These are phyloP conservation scores for Hordeum pubiflorum DNA, from an alignment of 202 grass and related monocot species.

Conservation along the genomic window DNA sequence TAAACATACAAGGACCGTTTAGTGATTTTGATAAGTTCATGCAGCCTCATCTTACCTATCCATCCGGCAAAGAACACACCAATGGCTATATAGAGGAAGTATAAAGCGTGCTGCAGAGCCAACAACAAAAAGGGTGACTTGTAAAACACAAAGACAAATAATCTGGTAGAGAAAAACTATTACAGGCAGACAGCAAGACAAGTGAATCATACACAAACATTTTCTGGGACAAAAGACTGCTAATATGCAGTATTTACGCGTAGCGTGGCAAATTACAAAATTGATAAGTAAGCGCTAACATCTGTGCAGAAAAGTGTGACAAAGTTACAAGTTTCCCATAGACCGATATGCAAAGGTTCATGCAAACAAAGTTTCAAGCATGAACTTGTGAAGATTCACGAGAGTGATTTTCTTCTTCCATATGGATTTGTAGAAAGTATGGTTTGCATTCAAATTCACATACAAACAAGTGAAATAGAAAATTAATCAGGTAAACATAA, in stretches of 20 bases:
- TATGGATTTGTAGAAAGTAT: background rate
- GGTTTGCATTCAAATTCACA: background rate
- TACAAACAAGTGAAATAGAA: background rate
- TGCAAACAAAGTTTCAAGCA: background rate
- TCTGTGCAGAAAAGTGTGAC: background rate
- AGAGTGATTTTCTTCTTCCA: background rate
- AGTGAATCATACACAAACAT: background rate
- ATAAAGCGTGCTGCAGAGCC: constrained; percentile 63
- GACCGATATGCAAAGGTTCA: background rate
- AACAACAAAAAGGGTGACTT: constrained; percentile 5
- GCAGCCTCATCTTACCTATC: constrained; percentile 64
- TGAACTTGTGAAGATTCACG: background rate
- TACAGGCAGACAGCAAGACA: background rate
- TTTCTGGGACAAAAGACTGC: background rate
- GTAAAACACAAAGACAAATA: background rate
- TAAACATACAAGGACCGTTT: background rate
- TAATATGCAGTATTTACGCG: background rate
- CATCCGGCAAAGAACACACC: constrained; percentile 85
- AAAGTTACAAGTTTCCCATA: background rate
- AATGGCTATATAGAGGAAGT: constrained; percentile 88
- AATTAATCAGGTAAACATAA: background rate
- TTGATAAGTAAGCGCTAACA: background rate
- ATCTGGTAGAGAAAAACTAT: background rate
- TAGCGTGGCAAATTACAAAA: background rate
- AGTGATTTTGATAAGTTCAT: background rate